Evolutionary conservation across 495 filamentous ascomycete species (phyloP).

Genomic region (Aspergillus biplanus): DNA sequence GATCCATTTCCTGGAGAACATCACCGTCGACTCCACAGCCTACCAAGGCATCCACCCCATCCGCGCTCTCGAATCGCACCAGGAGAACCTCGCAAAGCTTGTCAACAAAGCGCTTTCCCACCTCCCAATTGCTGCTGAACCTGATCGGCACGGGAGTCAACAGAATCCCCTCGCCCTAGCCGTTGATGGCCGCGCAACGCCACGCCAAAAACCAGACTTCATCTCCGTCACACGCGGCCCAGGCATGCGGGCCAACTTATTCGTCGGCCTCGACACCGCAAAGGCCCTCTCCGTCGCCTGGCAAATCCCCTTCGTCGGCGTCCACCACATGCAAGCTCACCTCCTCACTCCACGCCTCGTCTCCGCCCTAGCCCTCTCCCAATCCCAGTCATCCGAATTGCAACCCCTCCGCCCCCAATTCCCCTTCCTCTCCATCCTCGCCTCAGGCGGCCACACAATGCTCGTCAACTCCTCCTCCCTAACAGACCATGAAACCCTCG

Average conservation of each 20-base stretch:
- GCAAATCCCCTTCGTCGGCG: constrained; percentile 78
- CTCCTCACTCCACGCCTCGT: constrained; percentile 85
- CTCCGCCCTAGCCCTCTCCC: constrained; percentile 50
- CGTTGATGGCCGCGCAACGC: constrained; percentile 29
- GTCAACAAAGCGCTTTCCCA: constrained; percentile 62
- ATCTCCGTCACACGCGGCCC: constrained; percentile 86
- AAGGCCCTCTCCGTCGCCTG: constrained; percentile 87
- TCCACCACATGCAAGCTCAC: constrained; percentile 98
- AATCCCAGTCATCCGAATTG: background rate
- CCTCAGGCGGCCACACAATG: constrained; percentile 90
- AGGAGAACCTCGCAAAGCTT: constrained; percentile 65
- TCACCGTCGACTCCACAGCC: constrained; percentile 73
- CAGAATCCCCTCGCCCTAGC: constrained; percentile 19
- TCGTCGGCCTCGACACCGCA: constrained; percentile 77
- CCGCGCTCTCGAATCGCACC: constrained; percentile 72
- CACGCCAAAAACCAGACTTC: constrained; percentile 68
- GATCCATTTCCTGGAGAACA: constrained; percentile 79
- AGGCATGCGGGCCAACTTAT: constrained; percentile 78
- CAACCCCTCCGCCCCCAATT: constrained; percentile 48
- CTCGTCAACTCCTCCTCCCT: constrained; percentile 72
- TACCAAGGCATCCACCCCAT: constrained; percentile 81
- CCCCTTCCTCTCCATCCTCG: constrained; percentile 88
- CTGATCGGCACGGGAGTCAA: background rate
- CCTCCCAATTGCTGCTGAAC: constrained; percentile 43
- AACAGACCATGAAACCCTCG: constrained; percentile 71